Evolutionary conservation across 78 protist species (phyloP), one percentile per base, ranked within the genome.

Genomic region (Monosiga brevicollis): DNA sequence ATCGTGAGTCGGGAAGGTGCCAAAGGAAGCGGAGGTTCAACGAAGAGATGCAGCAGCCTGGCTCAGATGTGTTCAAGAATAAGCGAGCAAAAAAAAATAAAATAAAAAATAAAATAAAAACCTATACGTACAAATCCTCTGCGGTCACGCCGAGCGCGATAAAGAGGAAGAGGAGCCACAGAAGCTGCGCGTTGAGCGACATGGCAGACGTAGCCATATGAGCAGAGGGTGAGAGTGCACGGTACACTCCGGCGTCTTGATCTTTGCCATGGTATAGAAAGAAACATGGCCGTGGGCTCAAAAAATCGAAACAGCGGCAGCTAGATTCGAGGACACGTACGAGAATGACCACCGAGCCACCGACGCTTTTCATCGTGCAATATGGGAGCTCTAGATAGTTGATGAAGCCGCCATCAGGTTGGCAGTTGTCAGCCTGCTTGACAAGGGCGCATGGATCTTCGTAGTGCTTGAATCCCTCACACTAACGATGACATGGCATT

Each of bases 311-410:
- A 11, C 62, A 20, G 62, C 29, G 29, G 62, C 62, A 49, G 29
- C 29, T 49, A 6, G 11, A 49, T 20, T 20, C 29, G 6, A 6
- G 73, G 29, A 62, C 73, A 1, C 26, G 73, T 23, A 62, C 26
- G 73, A 62, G 9, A 32, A 62, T 62, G 29, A 32, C 20, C 34
- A 62, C 6, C 73, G 36, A 62, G n/a, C n/a, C n/a, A n/a, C n/a
- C n/a, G n/a, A n/a, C n/a, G n/a, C 1, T 15, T 38, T 43, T 2
- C 54, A 79, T 0, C 37, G 0, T 20, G 75, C 83, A 79, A 43
- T 55, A 79, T 36, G 72, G 83, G 41, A 79, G 83, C 49, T 79
- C 23, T 42, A 37, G 35, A 34, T 79, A 79, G 83, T 79, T 55
- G 83, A 79, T 36, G 75, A 79, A 77, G 9, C 81, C 81, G 24